Percentiles rank a stretch among this genome's conserved stretches.
Conservation (phyloP, 2,329 filamentous ascomycete genomes). For the Nigrospora osmanthi region DNA sequence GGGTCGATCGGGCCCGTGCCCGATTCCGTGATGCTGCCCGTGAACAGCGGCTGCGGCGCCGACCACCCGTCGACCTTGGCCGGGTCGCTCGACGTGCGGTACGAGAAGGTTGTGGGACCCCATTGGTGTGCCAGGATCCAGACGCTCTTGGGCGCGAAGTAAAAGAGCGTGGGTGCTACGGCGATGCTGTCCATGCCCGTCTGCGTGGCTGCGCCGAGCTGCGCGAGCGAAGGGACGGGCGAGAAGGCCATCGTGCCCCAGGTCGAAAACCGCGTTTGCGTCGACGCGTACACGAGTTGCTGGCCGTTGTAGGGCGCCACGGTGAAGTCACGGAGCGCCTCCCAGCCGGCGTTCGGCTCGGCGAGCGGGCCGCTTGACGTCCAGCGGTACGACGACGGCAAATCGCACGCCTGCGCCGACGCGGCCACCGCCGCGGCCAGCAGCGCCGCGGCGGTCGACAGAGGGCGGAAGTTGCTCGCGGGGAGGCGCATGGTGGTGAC, state of each 20-base stretch:
- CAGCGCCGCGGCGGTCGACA: no score
- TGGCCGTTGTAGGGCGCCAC: constrained; percentile 44
- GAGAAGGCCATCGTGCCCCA: constrained; percentile 55
- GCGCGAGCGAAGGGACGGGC: constrained; percentile 42
- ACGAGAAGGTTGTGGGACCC: constrained; percentile 51
- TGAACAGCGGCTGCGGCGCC: constrained; percentile 43
- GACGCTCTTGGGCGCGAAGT: constrained; percentile 50
- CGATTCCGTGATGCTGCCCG: constrained; percentile 40
- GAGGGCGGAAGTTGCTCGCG: no score
- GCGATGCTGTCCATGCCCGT: constrained; percentile 36
- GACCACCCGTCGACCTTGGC: constrained; percentile 51
- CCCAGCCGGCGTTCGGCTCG: not conserved
- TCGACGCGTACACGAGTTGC: constrained; percentile 53
- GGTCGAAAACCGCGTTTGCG: constrained; percentile 27
- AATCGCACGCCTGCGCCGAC: not conserved
- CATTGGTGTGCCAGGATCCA: constrained; percentile 62
- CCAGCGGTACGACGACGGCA: constrained; percentile 1
- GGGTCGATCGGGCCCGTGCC: constrained; percentile 53
- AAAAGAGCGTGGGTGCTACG: constrained; percentile 57
- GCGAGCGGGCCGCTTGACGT: not conserved
- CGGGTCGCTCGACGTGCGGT: constrained; percentile 50
- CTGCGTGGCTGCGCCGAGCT: constrained; percentile 43
- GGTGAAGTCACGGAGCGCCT: constrained; percentile 57
- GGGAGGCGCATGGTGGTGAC: no score
- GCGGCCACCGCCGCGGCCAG: no score